Base-by-base conservation (phyloP, 176 grass and related monocot species). In the Chrysopogon serrulatus region DNA sequence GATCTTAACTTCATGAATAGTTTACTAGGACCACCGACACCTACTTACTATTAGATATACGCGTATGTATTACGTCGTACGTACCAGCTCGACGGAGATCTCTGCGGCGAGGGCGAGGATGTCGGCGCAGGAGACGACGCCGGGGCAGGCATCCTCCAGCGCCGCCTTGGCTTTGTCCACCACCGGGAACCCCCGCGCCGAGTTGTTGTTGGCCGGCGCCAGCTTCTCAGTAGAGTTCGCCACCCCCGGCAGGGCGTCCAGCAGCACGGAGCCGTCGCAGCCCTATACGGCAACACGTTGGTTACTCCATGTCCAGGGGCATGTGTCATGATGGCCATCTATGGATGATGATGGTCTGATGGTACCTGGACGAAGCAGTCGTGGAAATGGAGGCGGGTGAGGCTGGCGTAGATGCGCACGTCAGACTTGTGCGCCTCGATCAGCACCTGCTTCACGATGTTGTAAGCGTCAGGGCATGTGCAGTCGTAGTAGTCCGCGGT, bases 41-140 rank as follows among this genome's bases (percentile, higher is more conserved):
- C 2, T 45, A 45, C 43, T 2, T 40, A 48, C 15, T 66, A 17
- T n/a, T n/a, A n/a, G n/a, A n/a, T n/a, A n/a, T n/a, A n/a, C n/a
- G n/a, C n/a, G n/a, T n/a, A n/a, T n/a, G n/a, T 21, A 34, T 12
- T 36, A 69, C 24, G 35, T 43, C 1, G 5, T 83, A 74, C 63
- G 72, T 86, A 97, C 95, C 74, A 91, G 57, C 64, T 74, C 70
- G 5, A 95, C 92, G 2, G 92, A 98, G 61, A 90, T 88, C 84
- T 98, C 88, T 0, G 95, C 70, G 30, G 95, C 95, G 12, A 97
- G 84, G 57, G 95, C 92, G 39, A 97, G 88, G 70, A 97, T 94
- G 79, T 97, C 95, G 59, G 95, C 92, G 82, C 95, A 97, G 30
- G 95, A 97, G 74, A 97, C 92, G 8, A 92, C 74, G 14, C 90